Evolutionary conservation across 345 rosid species (phyloP), one percentile per base, ranked within the genome.

Genomic region (Bretschneidera sinensis): DNA sequence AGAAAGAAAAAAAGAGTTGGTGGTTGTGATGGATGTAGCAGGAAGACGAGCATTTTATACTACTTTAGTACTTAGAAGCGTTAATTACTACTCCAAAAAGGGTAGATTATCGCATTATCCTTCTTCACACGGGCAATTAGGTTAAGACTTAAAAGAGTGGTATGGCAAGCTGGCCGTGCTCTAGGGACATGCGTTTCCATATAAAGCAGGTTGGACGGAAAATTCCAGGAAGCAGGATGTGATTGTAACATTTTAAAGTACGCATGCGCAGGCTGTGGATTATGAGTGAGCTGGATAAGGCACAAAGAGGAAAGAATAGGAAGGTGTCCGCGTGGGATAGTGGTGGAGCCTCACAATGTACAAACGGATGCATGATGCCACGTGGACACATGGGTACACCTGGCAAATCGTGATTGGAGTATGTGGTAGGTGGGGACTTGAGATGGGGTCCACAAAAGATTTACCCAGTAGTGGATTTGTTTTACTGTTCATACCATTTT

Each of bases 241-340:
- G 55, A 24, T 48, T 35, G 45, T 62, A 57, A 15, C 53, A 28
- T 45, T 18, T 21, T 35, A 6, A 20, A 23, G 15, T n/a, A n/a
- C 18, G 72, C 79, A 66, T 58, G 79, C 75, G 79, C 63, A 24
- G 51, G 15, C 10, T 24, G 43, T 15, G 24, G 50, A 55, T 1
- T 4, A 52, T 56, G 57, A 49, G 51, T 55, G 35, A 68, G 47
- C 20, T 59, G 55, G 57, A 39, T 13, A 18, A 50, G 56, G 21
- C 21, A 50, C 22, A 0, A 4, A 13, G 14, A 10, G 1, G 5
- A 10, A 21, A 49, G 24, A n/a, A 39, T 13, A 9, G 25, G 39
- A 25, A 60, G 33, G 33, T 28, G 33, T 52, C 62, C 54, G 62
- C 69, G 21, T 62, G 69, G 62, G 68, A 54, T 67, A 53, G 6